phyloP scores from a whole-genome alignment of 306 rosid species.

The Gleditsia sinensis region DNA sequence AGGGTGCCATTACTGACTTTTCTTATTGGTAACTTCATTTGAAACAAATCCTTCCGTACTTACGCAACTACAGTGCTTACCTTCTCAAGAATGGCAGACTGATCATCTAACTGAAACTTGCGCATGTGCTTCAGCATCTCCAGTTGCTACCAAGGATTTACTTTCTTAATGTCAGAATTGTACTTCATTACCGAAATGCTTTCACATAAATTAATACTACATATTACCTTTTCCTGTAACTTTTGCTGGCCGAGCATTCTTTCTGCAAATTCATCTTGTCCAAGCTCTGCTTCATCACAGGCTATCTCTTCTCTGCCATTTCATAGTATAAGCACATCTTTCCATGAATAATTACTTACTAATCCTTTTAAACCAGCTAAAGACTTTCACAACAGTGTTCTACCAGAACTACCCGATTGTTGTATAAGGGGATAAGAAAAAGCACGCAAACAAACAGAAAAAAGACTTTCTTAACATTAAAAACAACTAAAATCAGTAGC shows the following conservation, averaged over 20 bases:
- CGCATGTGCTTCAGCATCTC: constrained; percentile 87
- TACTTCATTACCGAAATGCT: neutral
- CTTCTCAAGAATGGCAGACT: constrained; percentile 79
- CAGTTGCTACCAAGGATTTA: constrained; percentile 61
- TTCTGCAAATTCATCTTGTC: constrained; percentile 67
- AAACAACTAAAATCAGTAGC: constrained; percentile 3
- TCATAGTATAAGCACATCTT: constrained; percentile 20
- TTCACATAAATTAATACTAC: neutral
- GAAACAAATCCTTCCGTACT: neutral
- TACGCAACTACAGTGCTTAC: constrained; percentile 35
- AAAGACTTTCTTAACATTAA: neutral
- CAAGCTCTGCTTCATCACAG: constrained; percentile 92
- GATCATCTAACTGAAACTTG: constrained; percentile 72
- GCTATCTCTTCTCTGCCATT: constrained; percentile 81
- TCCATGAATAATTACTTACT: constrained; percentile 1
- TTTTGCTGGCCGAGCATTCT: constrained; percentile 54
- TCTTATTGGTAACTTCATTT: neutral
- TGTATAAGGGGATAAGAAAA: neutral
- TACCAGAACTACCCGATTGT: neutral
- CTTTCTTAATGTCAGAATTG: constrained; percentile 22
- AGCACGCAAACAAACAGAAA: neutral
- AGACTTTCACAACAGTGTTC: neutral
- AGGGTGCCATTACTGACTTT: neutral
- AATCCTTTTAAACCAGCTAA: constrained; percentile 1
- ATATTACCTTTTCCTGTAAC: constrained; percentile 65